A percentile compares a stretch with the other conserved stretches of the same genome.
phyloP scores from a whole-genome alignment of 2,329 filamentous ascomycete genomes.

The Metarhizium brunneum region DNA sequence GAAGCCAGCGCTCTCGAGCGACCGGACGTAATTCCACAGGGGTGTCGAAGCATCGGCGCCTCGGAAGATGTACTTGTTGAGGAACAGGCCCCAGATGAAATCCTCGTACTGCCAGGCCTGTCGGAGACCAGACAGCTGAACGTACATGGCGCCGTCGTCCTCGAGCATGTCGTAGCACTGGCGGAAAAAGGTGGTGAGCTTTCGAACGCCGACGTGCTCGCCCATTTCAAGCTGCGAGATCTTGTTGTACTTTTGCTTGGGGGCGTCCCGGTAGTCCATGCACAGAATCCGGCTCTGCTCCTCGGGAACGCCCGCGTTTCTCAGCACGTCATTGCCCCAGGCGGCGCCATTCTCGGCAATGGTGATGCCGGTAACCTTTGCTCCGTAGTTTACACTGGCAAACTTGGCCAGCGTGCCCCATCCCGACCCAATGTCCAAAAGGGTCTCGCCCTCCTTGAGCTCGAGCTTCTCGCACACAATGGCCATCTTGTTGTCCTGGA shows the following conservation, averaged over 20 bases:
- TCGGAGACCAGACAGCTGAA: constrained; percentile 83
- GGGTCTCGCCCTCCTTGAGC: constrained; percentile 54
- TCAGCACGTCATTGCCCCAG: constrained; percentile 83
- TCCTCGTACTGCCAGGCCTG: constrained; percentile 96
- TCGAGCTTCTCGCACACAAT: constrained; percentile 91
- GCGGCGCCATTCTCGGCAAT: constrained; percentile 88
- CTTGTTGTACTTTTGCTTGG: constrained; percentile 77
- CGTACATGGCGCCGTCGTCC: constrained; percentile 86
- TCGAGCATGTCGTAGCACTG: constrained; percentile 91
- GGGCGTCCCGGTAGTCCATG: constrained; percentile 85
- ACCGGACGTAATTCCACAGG: constrained; percentile 71
- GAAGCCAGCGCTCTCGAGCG: constrained; percentile 53
- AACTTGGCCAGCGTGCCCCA: constrained; percentile 92
- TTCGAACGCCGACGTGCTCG: constrained; percentile 82
- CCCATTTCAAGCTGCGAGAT: constrained; percentile 81
- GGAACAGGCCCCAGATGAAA: constrained; percentile 90
- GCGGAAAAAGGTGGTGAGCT: constrained; percentile 66
- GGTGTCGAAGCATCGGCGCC: constrained; percentile 90
- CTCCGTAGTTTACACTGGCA: constrained; percentile 81
- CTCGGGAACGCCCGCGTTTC: constrained; percentile 67
- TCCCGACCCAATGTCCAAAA: constrained; percentile 90
- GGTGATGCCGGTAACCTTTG: constrained; percentile 74
- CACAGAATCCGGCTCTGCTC: constrained; percentile 81
- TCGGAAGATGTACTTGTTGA: constrained; percentile 98
- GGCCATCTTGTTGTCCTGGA: constrained; percentile 87